A percentile compares a stretch with the other conserved stretches of the same genome.
phyloP scores from a whole-genome alignment of 768 basidiomycete genomes.

The Phlebiopsis flavidoalba region DNA sequence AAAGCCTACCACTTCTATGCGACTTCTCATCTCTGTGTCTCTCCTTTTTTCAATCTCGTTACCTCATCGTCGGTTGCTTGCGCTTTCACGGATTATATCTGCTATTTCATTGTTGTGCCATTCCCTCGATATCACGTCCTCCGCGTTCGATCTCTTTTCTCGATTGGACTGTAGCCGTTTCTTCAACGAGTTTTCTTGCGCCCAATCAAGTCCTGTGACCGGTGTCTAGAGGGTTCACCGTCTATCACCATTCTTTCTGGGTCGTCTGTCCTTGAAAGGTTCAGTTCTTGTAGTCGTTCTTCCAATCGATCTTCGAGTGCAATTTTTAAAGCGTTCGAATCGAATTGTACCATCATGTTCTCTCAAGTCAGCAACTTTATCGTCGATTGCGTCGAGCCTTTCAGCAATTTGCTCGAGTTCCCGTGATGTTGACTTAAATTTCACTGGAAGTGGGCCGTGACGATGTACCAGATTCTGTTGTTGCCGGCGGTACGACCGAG shows the following conservation, averaged over 20 bases:
- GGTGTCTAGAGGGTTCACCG: not conserved
- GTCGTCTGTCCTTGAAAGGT: not conserved
- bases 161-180: not conserved
- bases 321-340: constrained; percentile 22
- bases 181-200: not conserved
- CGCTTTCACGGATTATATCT: not conserved
- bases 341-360: constrained; percentile 32
- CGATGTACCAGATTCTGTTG: not conserved
- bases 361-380: constrained; percentile 28
- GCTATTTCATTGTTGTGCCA: constrained; percentile 10
- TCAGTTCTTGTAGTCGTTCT: constrained; percentile 24
- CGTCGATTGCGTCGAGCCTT: constrained; percentile 23
- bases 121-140: constrained; percentile 2
- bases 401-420: constrained; percentile 26
- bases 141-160: not conserved
- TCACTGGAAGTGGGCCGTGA: constrained; percentile 2
- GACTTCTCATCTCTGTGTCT: constrained; percentile 14
- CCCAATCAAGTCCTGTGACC: not conserved
- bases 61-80: constrained; percentile 1
- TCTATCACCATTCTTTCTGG: not conserved
- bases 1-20: constrained; percentile 20
- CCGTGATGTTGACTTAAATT: not conserved
- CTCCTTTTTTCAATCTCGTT: constrained; percentile 12
- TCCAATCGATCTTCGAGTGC: constrained; percentile 28
- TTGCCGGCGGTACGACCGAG: not conserved